Evolutionary conservation across 257 asterid genomes (phyloP).

Genomic region (Fraxinus americana): DNA sequence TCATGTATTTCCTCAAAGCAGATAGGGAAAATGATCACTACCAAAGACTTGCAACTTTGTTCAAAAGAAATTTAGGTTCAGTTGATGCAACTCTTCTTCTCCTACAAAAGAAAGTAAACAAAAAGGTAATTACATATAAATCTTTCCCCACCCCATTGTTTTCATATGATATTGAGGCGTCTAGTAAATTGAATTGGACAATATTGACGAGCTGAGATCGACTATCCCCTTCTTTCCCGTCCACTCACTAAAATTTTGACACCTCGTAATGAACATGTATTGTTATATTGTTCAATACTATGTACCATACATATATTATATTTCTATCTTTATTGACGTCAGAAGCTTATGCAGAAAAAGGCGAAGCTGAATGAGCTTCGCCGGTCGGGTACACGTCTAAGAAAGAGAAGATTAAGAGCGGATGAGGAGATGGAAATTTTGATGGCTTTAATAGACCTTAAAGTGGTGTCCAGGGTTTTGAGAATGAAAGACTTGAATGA

Average conservation of each 20-base stretch:
- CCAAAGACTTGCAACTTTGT: conserved; percentile 57
- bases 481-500: conserved; percentile 74
- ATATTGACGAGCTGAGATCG: background rate
- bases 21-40: conserved; percentile 61
- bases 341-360: conserved; percentile 55
- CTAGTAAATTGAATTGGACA: background rate
- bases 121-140: conserved; percentile 46
- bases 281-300: too few species aligned
- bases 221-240: background rate
- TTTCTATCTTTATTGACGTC: background rate
- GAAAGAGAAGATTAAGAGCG: conserved; percentile 44
- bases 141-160: background rate
- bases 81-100: conserved; percentile 65
- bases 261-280: too few species aligned
- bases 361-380: conserved; percentile 63
- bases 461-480: conserved; percentile 79
- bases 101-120: conserved; percentile 69
- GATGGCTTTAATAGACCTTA: conserved; percentile 75
- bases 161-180: background rate
- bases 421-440: conserved; percentile 69
- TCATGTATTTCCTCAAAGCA: conserved; percentile 79
- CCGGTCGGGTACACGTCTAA: conserved; percentile 51
- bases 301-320: too few species aligned
- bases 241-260: too few species aligned
- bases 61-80: conserved; percentile 57